Evolutionary conservation across 495 filamentous ascomycete species (phyloP).

Genomic region (Corynascus novoguineensis): DNA sequence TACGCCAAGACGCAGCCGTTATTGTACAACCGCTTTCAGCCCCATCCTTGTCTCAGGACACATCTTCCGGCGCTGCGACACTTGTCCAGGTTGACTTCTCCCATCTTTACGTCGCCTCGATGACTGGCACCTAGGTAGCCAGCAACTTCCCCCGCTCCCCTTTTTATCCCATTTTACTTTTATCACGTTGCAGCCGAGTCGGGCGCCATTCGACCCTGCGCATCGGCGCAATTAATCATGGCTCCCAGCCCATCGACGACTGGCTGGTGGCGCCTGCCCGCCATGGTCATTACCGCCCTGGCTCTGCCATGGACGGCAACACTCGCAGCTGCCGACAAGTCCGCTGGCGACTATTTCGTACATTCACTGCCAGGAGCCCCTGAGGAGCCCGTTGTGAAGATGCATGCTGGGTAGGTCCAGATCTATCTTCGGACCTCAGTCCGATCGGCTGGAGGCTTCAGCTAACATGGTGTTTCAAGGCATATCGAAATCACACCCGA

Average conservation of each 20-base stretch:
- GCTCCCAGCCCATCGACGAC: constrained; percentile 21
- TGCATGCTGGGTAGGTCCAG: constrained; percentile 98
- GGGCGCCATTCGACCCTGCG: constrained; percentile 7
- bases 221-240: constrained; percentile 24
- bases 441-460: not conserved
- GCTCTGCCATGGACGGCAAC: constrained; percentile 31
- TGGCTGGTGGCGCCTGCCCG: constrained; percentile 34
- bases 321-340: constrained; percentile 33
- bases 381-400: constrained; percentile 74
- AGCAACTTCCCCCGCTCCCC: constrained; percentile 5
- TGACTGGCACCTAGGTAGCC: constrained; percentile 21
- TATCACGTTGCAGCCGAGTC: not conserved
- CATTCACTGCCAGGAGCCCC: constrained; percentile 79
- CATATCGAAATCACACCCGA: constrained; percentile 84
- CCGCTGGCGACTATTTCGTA: constrained; percentile 86
- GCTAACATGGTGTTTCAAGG: constrained; percentile 43
- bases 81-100: not conserved
- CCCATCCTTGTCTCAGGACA: constrained; percentile 2
- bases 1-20: constrained; percentile 5
- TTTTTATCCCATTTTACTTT: not conserved
- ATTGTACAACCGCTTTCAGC: constrained; percentile 4
- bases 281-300: constrained; percentile 32
- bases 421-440: constrained; percentile 14
- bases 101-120: constrained; percentile 1
- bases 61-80: constrained; percentile 3